These are phyloP conservation scores for Erodium maritimum DNA, from an alignment of 345 rosid species.

Conservation along the genomic window DNA sequence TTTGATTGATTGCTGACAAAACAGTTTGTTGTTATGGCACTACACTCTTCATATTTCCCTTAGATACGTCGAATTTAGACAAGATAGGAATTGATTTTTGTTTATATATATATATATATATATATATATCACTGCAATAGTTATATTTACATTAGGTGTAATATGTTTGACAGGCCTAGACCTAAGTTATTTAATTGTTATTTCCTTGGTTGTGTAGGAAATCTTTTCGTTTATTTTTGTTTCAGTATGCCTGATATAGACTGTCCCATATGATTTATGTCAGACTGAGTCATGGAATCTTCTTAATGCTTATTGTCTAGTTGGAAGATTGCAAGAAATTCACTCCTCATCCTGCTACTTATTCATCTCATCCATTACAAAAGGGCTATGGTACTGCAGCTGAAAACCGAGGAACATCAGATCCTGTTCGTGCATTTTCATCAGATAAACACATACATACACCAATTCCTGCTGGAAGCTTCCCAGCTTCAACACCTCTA, in stretches of 20 bases:
- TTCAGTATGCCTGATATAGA: not conserved
- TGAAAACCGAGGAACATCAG: constrained; percentile 34
- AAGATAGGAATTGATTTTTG: too few species aligned
- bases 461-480: constrained; percentile 29
- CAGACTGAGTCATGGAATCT: not conserved
- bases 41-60: too few species aligned
- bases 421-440: constrained; percentile 16
- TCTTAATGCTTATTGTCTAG: constrained; percentile 24
- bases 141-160: too few species aligned
- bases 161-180: too few species aligned
- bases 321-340: constrained; percentile 63
- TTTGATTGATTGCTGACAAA: too few species aligned
- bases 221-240: not conserved
- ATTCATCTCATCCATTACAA: constrained; percentile 39
- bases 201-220: not conserved
- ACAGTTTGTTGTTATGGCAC: too few species aligned
- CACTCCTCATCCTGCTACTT: constrained; percentile 23
- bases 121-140: too few species aligned
- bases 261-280: not conserved
- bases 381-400: constrained; percentile 22
- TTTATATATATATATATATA: too few species aligned
- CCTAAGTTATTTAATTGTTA: too few species aligned
- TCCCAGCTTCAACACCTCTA: constrained; percentile 19
- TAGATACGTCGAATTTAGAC: too few species aligned
- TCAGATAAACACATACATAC: constrained; percentile 27